These are phyloP conservation scores for Akanthomyces uredinophilus DNA, from an alignment of 2,329 filamentous ascomycete species.

Conservation along the genomic window DNA sequence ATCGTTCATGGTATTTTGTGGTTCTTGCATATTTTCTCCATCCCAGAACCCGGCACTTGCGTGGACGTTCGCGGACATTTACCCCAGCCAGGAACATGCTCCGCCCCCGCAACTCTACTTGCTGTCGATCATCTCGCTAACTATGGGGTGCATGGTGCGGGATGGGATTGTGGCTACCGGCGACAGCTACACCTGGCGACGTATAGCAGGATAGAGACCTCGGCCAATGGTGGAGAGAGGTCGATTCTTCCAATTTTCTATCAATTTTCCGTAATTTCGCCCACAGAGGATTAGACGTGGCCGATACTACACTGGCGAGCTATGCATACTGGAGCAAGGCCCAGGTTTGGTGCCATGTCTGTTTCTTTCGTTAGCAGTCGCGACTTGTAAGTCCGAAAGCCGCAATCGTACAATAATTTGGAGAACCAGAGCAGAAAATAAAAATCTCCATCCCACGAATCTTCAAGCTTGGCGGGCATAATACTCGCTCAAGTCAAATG, in stretches of 20 bases:
- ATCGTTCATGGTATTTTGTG: not conserved
- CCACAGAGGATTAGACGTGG: no score
- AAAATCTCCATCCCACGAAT: no score
- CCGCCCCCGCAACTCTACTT: slow-evolving; percentile 1
- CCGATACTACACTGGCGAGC: no score
- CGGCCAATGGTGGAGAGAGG: not conserved
- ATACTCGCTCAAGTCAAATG: not conserved
- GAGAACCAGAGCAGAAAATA: no score
- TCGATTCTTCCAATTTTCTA: no score
- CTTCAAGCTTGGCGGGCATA: no score
- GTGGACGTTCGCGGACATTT: not conserved
- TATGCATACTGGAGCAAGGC: no score
- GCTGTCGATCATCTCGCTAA: slow-evolving; percentile 3
- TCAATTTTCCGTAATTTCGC: no score
- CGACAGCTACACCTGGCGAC: not conserved
- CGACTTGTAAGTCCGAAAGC: no score
- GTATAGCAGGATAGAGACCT: not conserved
- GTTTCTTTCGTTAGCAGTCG: no score
- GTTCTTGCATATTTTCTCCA: not conserved
- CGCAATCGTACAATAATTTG: no score
- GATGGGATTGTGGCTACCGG: not conserved
- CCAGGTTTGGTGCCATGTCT: no score
- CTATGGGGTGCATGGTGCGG: not conserved
- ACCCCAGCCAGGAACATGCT: slow-evolving; percentile 11
- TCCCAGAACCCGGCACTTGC: not conserved